Percentiles rank a stretch among this genome's conserved stretches.
phyloP scores from a whole-genome alignment of 148 eudicot species.

The Limonium bicolor region DNA sequence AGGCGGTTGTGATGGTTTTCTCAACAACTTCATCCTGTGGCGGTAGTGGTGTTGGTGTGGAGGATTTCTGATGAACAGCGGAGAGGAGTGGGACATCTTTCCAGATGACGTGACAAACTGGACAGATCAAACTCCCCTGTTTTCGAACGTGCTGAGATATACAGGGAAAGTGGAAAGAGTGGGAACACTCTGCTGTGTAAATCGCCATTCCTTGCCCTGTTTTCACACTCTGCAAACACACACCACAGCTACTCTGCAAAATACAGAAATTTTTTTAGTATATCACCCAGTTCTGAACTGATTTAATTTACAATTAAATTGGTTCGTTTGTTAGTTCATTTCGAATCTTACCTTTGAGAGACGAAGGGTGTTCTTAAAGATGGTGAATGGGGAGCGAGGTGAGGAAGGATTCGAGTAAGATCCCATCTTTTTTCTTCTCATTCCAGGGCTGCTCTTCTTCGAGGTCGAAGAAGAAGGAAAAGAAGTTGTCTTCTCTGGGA shows the following conservation, averaged over 20 bases:
- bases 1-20: slow-evolving; percentile 7
- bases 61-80: not conserved
- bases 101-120: slow-evolving; percentile 60
- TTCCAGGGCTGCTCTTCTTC: too few relatives aligned
- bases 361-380: slow-evolving; percentile 54
- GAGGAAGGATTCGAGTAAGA: slow-evolving; percentile 32
- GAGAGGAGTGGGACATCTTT: slow-evolving; percentile 43
- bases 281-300: not conserved
- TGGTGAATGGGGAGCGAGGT: slow-evolving; percentile 77
- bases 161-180: slow-evolving; percentile 78
- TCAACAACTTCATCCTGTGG: slow-evolving; percentile 3
- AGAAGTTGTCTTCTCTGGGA: too few relatives aligned
- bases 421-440: slow-evolving; percentile 2
- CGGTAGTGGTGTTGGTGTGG: not conserved
- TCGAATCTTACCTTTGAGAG: slow-evolving; percentile 30
- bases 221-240: slow-evolving; percentile 66
- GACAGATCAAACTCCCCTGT: slow-evolving; percentile 34
- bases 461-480: too few relatives aligned
- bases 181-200: slow-evolving; percentile 80
- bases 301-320: not conserved
- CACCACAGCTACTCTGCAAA: slow-evolving; percentile 65
- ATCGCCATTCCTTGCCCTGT: slow-evolving; percentile 61
- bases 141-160: slow-evolving; percentile 34
- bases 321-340: not conserved
- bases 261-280: not conserved